Evolutionary conservation across 352 stramenopile species (phyloP), one percentile per base, ranked within the genome.

Genomic region (Phytophthora quininea): DNA sequence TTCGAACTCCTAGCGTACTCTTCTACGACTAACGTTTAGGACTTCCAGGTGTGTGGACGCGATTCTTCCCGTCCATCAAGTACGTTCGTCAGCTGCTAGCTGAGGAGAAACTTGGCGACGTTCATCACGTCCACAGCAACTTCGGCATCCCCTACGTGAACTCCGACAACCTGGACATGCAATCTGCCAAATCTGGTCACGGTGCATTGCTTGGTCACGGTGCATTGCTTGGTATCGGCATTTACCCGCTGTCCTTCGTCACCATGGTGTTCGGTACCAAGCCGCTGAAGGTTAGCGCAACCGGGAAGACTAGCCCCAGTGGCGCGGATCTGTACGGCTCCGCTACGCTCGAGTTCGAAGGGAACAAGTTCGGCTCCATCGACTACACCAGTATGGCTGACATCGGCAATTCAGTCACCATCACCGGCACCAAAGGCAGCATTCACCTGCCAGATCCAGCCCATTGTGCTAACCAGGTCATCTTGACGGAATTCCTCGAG

Each of bases 201-300:
- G 88, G 87, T 4, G 88, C 79, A 0, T 54, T 96, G 10, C 58
- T 96, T 6, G 89, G 90, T 63, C 85, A 81, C 24, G 88, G 87
- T 4, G 88, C 79, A 0, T 54, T 96, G 10, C 58, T 96, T 6
- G 89, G 90, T 63, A 83, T 92, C 51, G 89, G 84, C 9, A 88
- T 93, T 45, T 97, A 97, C 65, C 82, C 86, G 11, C 69, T 97
- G 24, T 79, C 87, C 2, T 89, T 86, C 38, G 80, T 92, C 11
- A 85, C 88, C 0, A 81, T 95, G 71, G 73, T 80, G 8, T 80
- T 96, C 42, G 82, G 84, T 57, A 64, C 57, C 11, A 50, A 72
- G 10, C 78, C 79, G 1, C 51, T 76, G 24, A 72, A 78, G 14
- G 63, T 97, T 33, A 80, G 69, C 4, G 78, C 81, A 1, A 62